Evolutionary conservation across 1,139 yeast genomes (phyloP), one percentile per base, ranked within the genome.

Genomic region (Debaryomyces udenii): DNA sequence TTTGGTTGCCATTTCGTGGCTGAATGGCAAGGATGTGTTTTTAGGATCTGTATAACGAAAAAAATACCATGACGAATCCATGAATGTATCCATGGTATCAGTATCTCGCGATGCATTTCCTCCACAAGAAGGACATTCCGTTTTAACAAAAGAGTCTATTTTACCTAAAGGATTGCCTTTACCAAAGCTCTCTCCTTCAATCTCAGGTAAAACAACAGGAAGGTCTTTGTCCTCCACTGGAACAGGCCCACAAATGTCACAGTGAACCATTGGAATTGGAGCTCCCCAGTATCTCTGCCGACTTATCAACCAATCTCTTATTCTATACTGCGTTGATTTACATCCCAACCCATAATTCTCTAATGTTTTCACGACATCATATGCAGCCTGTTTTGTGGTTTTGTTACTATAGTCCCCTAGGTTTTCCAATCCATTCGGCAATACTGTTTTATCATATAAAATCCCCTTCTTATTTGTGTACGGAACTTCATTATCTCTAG

Each of bases 261-360:
- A 93, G 53, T 93, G 95, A 17, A 93, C 70, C 27, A 93, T 88
- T 2, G 99, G 99, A 42, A 93, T 93, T 3, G 99, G 99, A 0
- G 98, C 95, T 22, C 99, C 99, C 99, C 99, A 93, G 60, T 86
- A 93, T 45, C 99, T 70, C 64, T 93, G 99, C 54, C 99, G 79
- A 56, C 95, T 84, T 32, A 93, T 86, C 27, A 93, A 74, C 99
- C 99, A 93, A 58, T 93, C 99, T 50, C 96, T 74, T 26, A 93
- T 68, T 52, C 82, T 77, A 55, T 74, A 84, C 46, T 83, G 85
- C 0, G 75, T 74, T 2, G 78, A 70, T 5, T 55, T 48, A 1
- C 62, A 50, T 0, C 93, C 97, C 2, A 62, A 43, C 0, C 64
- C 59, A 0, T 49, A 42, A 0, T 53, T 40, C 17, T 62, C 62